Evolutionary conservation across 2,329 filamentous ascomycete genomes (phyloP), one percentile per base, ranked within the genome.

Genomic region (Zelopaecilomyces penicillatus): DNA sequence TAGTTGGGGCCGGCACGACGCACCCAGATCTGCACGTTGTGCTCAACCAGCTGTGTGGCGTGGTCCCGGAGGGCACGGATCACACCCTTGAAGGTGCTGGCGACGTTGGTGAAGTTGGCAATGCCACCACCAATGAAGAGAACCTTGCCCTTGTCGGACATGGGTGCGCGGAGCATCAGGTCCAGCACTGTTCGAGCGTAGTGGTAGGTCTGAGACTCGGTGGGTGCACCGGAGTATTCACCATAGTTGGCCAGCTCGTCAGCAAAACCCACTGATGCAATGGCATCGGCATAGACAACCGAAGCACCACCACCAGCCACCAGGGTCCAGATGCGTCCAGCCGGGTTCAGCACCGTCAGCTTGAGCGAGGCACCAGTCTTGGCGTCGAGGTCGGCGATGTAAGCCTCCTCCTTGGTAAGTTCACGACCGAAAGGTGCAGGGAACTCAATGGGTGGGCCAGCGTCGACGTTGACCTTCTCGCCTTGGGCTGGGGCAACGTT

Each of bases 71-170:
- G 80, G 49, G 93, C 93, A 58, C 88, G 85, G 67, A 98, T 98
- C 68, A 98, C 91, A 75, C 93, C 93, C 82, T 98, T 98, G 85
- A 98, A 98, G 53, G 93, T 98, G 59, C 86, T 93, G 50, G 93
- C 93, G 44, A 98, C 93, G 74, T 97, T 98, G 78, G 93, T 98
- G 77, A 98, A 98, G 85, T 98, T 98, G 78, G 93, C 93, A 79
- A 98, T 98, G 80, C 93, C 93, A 75, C 93, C 93, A 69, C 93
- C 93, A 57, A 98, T 97, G 80, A 98, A 98, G 54, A 98, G 84
- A 43, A 98, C 88, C 81, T 97, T 98, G 76, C 93, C 93, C 63
- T 96, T 84, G 50, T 87, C 79, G 68, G 80, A 76, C 64, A 81
- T 69, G 47, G 93, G 91, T 45, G 91, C 85, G 57, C 93, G 87